Base-by-base conservation (phyloP, 345 rosid genomes). In the Odontarrhena argentea region DNA sequence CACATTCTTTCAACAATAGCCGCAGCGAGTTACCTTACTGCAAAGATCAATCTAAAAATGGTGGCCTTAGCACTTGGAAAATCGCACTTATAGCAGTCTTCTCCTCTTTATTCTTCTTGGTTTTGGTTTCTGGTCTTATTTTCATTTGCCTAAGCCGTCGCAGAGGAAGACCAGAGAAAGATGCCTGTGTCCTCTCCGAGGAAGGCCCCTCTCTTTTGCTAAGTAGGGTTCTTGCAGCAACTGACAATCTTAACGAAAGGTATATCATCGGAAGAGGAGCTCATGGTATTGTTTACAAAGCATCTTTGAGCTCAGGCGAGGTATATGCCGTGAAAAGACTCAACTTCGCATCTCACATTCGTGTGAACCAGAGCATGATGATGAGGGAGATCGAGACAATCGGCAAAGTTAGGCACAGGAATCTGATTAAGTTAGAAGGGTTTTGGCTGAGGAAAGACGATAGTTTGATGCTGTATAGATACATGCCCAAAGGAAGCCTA, bases 401-500 rank as follows among this genome's bases (percentile, higher is more conserved):
- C 3, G 89, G 78, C 70, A 79, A 56, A 47, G 63, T 92, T 51
- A 83, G 84, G 77, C 98, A 92, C 70, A 80, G 95, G 50, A 92
- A 92, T 66, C 78, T 92, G 71, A 76, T 83, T 51, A 81, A 69
- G 46, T 55, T 89, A 76, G 96, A 92, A 75, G 87, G 85, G n/a
- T 89, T 84, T 75, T 92, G 95, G 96, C 41, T 81, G 14, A 69
- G 84, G 58, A 83, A 81, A 66, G 96, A 91, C 7, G 77, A 78
- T 10, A 94, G 96, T 15, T 58, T 85, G 47, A 70, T 91, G 73
- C 73, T 91, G 43, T 88, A 87, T 68, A 73, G 66, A 24, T 83
- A 77, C 83, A 87, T 91, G 96, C 79, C 78, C 9, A 85, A 81
- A 50, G 93, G 96, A 60, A 91, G 97, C 78, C 78, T 91, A 25